A percentile compares a stretch with the other conserved stretches of the same genome.
Evolutionary conservation across 2,329 filamentous ascomycete species (phyloP).

Genomic region (Torrubiellomyces zombiae): DNA sequence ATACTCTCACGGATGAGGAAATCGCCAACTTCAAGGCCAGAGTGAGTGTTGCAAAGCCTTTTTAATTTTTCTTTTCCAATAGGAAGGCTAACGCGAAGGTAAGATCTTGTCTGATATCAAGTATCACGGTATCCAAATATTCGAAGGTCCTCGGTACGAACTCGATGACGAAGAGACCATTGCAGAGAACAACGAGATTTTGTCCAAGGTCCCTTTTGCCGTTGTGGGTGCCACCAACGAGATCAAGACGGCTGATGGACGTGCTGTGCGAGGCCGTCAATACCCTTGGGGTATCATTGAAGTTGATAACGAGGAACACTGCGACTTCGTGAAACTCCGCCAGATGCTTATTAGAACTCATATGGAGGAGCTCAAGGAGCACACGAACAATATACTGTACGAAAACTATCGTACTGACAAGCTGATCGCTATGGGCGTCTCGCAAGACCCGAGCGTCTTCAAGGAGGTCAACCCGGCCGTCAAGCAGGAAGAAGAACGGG

Average conservation of each 20-base stretch:
- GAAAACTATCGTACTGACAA: slow-evolving; percentile 99
- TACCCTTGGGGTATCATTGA: slow-evolving; percentile 99
- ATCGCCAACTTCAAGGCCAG: slow-evolving; percentile 87
- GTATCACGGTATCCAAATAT: slow-evolving; percentile 96
- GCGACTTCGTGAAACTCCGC: slow-evolving; percentile 97
- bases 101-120: slow-evolving; percentile 95
- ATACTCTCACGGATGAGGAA: slow-evolving; percentile 95
- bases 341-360: slow-evolving; percentile 99
- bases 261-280: slow-evolving; percentile 85
- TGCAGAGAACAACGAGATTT: slow-evolving; percentile 98
- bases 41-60: slow-evolving; percentile 39
- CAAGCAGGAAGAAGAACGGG: slow-evolving; percentile 98
- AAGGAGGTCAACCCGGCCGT: slow-evolving; percentile 99
- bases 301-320: slow-evolving; percentile 99
- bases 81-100: slow-evolving; percentile 4
- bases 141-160: slow-evolving; percentile 95
- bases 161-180: slow-evolving; percentile 99
- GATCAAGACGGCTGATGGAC: slow-evolving; percentile 78
- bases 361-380: slow-evolving; percentile 99
- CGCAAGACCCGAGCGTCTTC: slow-evolving; percentile 97
- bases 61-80: neutral
- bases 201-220: slow-evolving; percentile 98
- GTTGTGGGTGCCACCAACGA: slow-evolving; percentile 95
- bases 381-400: slow-evolving; percentile 97
- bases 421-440: slow-evolving; percentile 95